These are phyloP conservation scores for Metarhizium guizhouense DNA, from an alignment of 2,329 filamentous ascomycete species.

Conservation along the genomic window DNA sequence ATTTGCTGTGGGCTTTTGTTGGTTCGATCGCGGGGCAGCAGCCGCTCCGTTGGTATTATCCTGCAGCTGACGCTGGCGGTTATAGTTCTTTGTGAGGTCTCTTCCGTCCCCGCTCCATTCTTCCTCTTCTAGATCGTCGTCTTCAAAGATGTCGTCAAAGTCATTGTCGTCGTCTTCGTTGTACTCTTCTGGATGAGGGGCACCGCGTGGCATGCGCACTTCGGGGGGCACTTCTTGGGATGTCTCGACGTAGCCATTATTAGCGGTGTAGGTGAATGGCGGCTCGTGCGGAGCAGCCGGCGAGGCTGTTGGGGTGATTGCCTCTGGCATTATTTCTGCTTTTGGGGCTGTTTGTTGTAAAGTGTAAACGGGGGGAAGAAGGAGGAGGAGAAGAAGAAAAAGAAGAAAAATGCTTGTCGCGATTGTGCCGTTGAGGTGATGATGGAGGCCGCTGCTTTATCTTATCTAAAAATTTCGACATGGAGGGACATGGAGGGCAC, in stretches of 20 bases:
- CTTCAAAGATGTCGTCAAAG: constrained; percentile 34
- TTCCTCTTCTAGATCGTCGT: constrained; percentile 55
- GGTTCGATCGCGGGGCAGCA: constrained; percentile 61
- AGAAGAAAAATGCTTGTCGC: neutral
- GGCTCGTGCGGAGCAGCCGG: constrained; percentile 36
- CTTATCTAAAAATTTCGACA: constrained; percentile 4
- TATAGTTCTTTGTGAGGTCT: constrained; percentile 81
- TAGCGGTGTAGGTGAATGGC: constrained; percentile 33
- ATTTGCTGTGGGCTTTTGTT: constrained; percentile 72
- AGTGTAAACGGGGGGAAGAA: neutral
- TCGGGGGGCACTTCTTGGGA: constrained; percentile 25
- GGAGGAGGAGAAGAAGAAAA: neutral
- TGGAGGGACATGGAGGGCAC: neutral
- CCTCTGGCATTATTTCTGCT: constrained; percentile 11
- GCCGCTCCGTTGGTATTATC: constrained; percentile 23
- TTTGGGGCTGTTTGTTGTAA: neutral
- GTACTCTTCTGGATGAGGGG: constrained; percentile 14
- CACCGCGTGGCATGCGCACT: constrained; percentile 20
- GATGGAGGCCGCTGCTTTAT: constrained; percentile 1
- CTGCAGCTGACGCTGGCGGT: constrained; percentile 67
- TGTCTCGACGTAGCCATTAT: constrained; percentile 31
- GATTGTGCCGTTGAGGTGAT: neutral
- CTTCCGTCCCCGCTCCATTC: constrained; percentile 49
- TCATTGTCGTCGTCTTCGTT: constrained; percentile 28
- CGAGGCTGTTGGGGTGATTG: constrained; percentile 15